Percentiles rank a stretch among this genome's conserved stretches.
Conservation (phyloP, 345 rosid genomes). For the Arabis hirsuta region DNA sequence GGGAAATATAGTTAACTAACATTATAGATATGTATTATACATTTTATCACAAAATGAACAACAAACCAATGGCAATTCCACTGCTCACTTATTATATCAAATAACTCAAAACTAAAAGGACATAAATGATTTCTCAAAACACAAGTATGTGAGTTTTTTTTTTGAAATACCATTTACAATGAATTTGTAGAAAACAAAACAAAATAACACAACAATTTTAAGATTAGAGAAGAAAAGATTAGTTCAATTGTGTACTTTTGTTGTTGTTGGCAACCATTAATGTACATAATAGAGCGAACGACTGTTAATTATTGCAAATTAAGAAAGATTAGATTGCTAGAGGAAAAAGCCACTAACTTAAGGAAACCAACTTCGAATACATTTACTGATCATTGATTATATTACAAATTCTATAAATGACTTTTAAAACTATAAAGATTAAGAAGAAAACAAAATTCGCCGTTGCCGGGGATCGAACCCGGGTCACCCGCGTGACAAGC, state of each 20-base stretch:
- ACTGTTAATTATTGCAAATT: neutral
- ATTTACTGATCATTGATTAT: neutral
- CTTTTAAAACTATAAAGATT: neutral
- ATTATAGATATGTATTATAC: too few relatives aligned
- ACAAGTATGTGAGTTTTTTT: too few relatives aligned
- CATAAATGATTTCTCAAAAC: too few relatives aligned
- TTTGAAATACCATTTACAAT: too few relatives aligned
- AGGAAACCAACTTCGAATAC: neutral
- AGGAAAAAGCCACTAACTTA: too few relatives aligned
- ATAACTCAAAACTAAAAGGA: too few relatives aligned
- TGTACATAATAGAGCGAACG: neutral
- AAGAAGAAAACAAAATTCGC: constrained; percentile 31
- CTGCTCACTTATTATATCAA: too few relatives aligned
- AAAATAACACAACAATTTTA: neutral
- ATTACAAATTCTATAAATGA: neutral
- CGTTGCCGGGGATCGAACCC: constrained; percentile 98
- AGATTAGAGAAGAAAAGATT: neutral
- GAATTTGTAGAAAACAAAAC: neutral
- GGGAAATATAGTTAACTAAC: too few relatives aligned
- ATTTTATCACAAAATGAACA: too few relatives aligned
- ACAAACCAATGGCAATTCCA: too few relatives aligned
- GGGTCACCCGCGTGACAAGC: constrained; percentile 99
- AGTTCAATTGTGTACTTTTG: too few relatives aligned
- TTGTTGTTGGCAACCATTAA: neutral
- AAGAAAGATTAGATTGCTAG: neutral